Base-by-base conservation (phyloP, 768 basidiomycete species). In the Mycena maculata region DNA sequence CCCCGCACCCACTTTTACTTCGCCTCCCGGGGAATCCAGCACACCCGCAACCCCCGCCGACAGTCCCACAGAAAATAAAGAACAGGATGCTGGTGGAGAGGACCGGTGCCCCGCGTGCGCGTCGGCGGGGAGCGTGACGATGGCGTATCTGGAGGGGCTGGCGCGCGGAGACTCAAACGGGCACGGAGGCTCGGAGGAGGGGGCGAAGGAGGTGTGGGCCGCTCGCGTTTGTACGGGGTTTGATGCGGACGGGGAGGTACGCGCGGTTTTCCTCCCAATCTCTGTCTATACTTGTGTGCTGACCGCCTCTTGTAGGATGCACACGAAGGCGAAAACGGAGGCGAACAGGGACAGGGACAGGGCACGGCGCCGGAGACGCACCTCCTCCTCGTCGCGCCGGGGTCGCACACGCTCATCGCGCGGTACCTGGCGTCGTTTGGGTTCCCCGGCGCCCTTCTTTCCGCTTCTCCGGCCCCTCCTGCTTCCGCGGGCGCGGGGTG, bases 321-420 rank as follows among this genome's bases (percentile, higher is more conserved):
- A 18, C 16, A 5, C 20, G 41, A n/a, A n/a, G 41, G 18, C 13
- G 9, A 42, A 8, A 16, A 7, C 41, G 41, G 18, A 42, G 9
- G 5, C 41, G 41, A 16, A 18, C 9, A 42, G 18, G 41, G 6
- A 31, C 11, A 3, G 2, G 42, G 39, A 38, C 38, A 47, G 23
- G 52, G 59, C 0, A 31, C 44, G 16, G 49, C 39, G 5, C 30
- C 22, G 36, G 57, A 59, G 7, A 69, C 64, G 28, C 69, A 70
- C 52, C 60, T 70, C 61, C 60, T 70, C 10, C 54, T 70, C 52
- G 31, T 70, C 47, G 64, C 69, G 15, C 69, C 69, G 23, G 69
- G 69, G 1, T 87, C 93, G 0, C 86, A 86, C 62, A 87, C 85
- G 28, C 69, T 70, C 57, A 39, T 48, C 30, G 65, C n/a, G 38